Base-by-base conservation (phyloP, 2,329 filamentous ascomycete species). In the Fusarium sp. region DNA sequence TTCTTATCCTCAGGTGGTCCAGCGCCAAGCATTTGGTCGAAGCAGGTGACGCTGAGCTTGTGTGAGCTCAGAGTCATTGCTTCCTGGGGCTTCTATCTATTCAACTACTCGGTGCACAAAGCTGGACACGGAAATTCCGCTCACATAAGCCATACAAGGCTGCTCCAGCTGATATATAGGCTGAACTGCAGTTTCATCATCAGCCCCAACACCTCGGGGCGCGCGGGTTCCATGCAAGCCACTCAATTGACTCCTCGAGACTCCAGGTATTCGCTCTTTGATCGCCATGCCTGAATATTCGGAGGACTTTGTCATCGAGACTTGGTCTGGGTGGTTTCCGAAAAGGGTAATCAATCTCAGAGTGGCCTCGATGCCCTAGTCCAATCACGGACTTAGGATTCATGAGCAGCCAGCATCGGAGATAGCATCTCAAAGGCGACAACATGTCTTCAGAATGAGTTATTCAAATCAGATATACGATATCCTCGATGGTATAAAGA, bases 1-100 rank as follows among this genome's bases (percentile, higher is more conserved):
- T 94, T 31, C 85, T 93, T 80, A 91, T 93, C 72, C 87, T 95
- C 35, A 84, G 92, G 71, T 93, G 92, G 89, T 93, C 93, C 16
- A 94, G 95, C 80, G 90, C 94, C 1, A 94, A 91, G 81, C 78
- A 80, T 5, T 79, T 91, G 57, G 86, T 92, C 10, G 86, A 89
- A 22, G 82, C 83, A 9, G 88, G 87, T 1, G 84, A 87, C 62
- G 88, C 90, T 24, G 90, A 91, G 80, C 82, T 91, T 69, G 88
- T 91, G 27, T 91, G 84, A 29, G 27, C 27, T 27, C 18, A 10
- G 35, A 24, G 16, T 56, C 24, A 31, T 29, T 18, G 18, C 18
- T 52, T 29, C 10, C 29, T 18, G 45, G 38, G 42, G n/a, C 42
- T 34, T 54, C 31, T 14, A 16, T 35, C 37, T n/a, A 20, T 31